A percentile compares a stretch with the other conserved stretches of the same genome.
Conservation (phyloP, 192 early-diverging fungal genomes). For the Backusella tuberculispora region DNA sequence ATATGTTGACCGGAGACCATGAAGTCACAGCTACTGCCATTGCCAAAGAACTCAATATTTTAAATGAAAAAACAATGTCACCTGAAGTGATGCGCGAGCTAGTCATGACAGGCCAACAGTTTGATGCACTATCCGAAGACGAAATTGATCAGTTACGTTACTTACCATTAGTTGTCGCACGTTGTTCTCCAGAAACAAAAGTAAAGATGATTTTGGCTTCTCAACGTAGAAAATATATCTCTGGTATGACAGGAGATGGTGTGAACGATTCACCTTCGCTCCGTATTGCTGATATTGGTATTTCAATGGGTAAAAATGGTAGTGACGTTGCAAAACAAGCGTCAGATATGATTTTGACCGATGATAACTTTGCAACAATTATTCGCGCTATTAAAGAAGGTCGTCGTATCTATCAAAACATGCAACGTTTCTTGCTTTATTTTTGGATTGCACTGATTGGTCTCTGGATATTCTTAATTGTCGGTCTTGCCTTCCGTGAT, state of each 20-base stretch:
- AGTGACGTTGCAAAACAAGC: constrained; percentile 93
- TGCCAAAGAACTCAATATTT: constrained; percentile 83
- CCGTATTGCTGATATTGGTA: constrained; percentile 37
- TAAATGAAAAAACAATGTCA: constrained; percentile 46
- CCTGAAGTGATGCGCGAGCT: constrained; percentile 44
- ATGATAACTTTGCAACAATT: constrained; percentile 84
- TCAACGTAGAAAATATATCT: constrained; percentile 70
- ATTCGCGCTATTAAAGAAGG: constrained; percentile 77
- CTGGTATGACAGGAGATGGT: constrained; percentile 92
- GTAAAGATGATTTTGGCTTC: constrained; percentile 93
- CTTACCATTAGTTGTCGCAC: constrained; percentile 87
- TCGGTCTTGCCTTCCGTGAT: constrained; percentile 70
- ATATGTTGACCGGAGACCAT: constrained; percentile 97
- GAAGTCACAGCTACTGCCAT: constrained; percentile 88
- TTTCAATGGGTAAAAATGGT: constrained; percentile 82
- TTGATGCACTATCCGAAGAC: constrained; percentile 86
- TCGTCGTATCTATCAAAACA: constrained; percentile 80
- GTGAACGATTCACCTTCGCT: constrained; percentile 56
- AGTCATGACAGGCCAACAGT: constrained; percentile 84
- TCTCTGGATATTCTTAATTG: constrained; percentile 64
- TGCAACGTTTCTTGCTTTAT: constrained; percentile 70
- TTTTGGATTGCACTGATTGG: constrained; percentile 48
- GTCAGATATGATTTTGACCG: constrained; percentile 84
- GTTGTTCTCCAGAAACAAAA: constrained; percentile 92
- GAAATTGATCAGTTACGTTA: constrained; percentile 73